Percentiles rank a stretch among this genome's conserved stretches.
Evolutionary conservation across 345 rosid genomes (phyloP).

Genomic region (Excoecaria agallocha): DNA sequence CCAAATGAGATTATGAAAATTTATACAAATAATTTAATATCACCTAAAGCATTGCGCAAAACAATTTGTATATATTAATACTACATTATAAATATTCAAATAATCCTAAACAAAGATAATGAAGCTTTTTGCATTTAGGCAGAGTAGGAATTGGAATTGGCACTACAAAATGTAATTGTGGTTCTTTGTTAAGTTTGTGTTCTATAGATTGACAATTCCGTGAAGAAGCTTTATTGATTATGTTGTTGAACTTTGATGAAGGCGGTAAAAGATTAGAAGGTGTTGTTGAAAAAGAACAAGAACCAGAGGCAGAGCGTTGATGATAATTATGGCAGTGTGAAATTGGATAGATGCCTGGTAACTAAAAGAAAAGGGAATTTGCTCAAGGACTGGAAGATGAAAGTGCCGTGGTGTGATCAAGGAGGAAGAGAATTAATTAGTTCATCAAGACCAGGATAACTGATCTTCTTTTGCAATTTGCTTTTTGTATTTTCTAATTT

Average conservation of each 20-base stretch:
- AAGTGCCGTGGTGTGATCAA: neutral
- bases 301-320: neutral
- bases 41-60: too few species aligned
- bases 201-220: too few species aligned
- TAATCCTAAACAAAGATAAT: too few species aligned
- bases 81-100: too few species aligned
- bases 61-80: too few species aligned
- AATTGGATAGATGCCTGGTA: neutral
- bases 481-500: neutral
- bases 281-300: neutral
- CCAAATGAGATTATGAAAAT: too few species aligned
- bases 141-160: too few species aligned
- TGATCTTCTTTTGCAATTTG: neutral
- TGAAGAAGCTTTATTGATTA: neutral
- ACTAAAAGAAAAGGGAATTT: neutral
- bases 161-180: too few species aligned
- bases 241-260: neutral
- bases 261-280: constrained; percentile 1
- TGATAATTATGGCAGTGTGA: neutral
- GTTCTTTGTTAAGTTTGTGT: too few species aligned
- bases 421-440: neutral
- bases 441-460: neutral
- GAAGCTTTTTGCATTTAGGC: too few species aligned
- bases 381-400: neutral
- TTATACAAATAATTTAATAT: too few species aligned